Percentiles rank a stretch among this genome's conserved stretches.
Evolutionary conservation across 345 rosid genomes (phyloP).

Genomic region (Pseudoturritis turrita): DNA sequence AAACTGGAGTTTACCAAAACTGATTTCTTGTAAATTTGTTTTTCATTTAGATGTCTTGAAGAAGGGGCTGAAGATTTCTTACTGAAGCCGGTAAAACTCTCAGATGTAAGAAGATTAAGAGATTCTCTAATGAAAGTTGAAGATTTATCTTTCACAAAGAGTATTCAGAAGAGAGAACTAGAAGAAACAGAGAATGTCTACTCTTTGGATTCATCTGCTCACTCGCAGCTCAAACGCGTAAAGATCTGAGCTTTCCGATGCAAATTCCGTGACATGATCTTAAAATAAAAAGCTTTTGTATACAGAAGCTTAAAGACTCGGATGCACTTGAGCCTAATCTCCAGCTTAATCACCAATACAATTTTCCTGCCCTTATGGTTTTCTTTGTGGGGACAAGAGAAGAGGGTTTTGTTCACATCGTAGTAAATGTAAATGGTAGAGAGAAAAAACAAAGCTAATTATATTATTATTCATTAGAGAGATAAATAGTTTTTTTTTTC

Average conservation of each 20-base stretch:
- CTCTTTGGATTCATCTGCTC: constrained; percentile 22
- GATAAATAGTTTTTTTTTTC: background rate
- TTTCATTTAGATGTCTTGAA: constrained; percentile 58
- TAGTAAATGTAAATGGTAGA: constrained; percentile 20
- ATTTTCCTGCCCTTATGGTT: background rate
- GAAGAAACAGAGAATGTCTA: constrained; percentile 16
- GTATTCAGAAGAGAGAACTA: constrained; percentile 51
- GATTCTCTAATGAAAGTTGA: constrained; percentile 45
- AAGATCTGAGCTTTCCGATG: constrained; percentile 13
- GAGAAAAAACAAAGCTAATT: background rate
- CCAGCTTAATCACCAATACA: constrained; percentile 5
- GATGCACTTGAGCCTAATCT: background rate
- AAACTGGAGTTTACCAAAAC: background rate
- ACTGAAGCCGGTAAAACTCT: constrained; percentile 65
- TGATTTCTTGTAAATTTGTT: background rate
- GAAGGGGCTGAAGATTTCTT: constrained; percentile 89
- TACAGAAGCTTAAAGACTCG: background rate
- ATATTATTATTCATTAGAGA: background rate
- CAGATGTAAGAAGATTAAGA: constrained; percentile 62
- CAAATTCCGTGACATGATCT: background rate
- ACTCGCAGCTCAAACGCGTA: constrained; percentile 18
- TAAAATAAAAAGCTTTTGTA: background rate
- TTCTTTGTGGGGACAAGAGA: background rate
- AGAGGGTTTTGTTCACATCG: background rate
- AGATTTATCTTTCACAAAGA: constrained; percentile 23